Evolutionary conservation across 2,329 filamentous ascomycete genomes (phyloP), one percentile per base, ranked within the genome.

Genomic region (Ceratocystis smalleyi): DNA sequence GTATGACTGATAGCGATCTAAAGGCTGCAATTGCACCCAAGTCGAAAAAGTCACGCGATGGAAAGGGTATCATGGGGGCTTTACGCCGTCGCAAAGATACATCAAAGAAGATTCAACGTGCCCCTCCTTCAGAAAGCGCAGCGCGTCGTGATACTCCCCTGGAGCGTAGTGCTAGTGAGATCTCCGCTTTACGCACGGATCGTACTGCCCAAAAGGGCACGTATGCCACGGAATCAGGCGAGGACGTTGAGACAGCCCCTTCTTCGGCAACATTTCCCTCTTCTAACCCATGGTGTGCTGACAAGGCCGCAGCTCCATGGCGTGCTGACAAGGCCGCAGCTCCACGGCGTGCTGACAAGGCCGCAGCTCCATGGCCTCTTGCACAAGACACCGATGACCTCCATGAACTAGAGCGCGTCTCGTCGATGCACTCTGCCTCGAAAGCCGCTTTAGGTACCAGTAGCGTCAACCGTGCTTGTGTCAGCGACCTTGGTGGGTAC

Each of bases 131-230:
- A 12, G 84, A 86, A 68, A 85, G 79, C 68, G 80, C 80, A 1
- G 83, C 84, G 1, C 77, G 84, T 8, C 77, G 80, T 62, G 85
- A 88, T 68, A 86, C 83, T 0, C 78, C 76, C 22, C 75, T 87
- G 1, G 84, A 88, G 71, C 78, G 83, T 40, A 81, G 77, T 67
- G 71, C 75, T n/a, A 75, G 77, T 5, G 79, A 86, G 70, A 75
- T 84, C 3, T 74, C 72, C n/a, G 72, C 73, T 15, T 70, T 83
- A 3, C 77, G 75, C 19, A 19, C 22, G 4, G 45, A 47, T 49
- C 73, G 71, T 57, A 74, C 60, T n/a, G 43, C 24, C 27, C 45
- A 7, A 74, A 64, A 69, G 69, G 60, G n/a, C n/a, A 19, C 27
- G 5, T n/a, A 12, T 51, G 24, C 43, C 17, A 45, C 8, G 3